Percentiles rank a stretch among this genome's conserved stretches.
These are phyloP conservation scores for Xylaria sp. DNA, from an alignment of 2,329 filamentous ascomycete species.

Conservation along the genomic window DNA sequence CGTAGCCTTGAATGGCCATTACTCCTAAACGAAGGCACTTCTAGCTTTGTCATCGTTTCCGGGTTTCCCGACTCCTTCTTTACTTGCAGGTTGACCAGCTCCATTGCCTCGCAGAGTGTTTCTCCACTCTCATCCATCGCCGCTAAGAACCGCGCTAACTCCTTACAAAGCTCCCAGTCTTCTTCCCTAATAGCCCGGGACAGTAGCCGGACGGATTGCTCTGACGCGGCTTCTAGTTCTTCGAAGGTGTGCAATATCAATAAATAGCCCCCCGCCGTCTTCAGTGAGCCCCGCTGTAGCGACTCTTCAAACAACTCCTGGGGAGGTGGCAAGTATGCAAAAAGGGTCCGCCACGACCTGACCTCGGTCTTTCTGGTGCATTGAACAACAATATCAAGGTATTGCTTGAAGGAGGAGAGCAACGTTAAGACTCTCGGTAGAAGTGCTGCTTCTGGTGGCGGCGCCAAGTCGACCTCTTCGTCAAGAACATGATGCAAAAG, in stretches of 20 bases:
- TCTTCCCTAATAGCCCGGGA: conserved; percentile 82
- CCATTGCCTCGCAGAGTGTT: conserved; percentile 78
- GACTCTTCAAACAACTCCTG: conserved; percentile 95
- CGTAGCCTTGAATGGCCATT: conserved; percentile 43
- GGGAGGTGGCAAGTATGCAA: conserved; percentile 88
- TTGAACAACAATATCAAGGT: conserved; percentile 94
- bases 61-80: conserved; percentile 49
- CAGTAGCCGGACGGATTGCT: conserved; percentile 84
- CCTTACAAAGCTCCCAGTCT: conserved; percentile 96
- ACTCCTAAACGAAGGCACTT: conserved; percentile 47
- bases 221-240: conserved; percentile 73
- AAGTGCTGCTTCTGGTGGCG: conserved; percentile 70
- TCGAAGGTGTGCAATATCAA: conserved; percentile 88
- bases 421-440: conserved; percentile 72
- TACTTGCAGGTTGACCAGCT: conserved; percentile 62
- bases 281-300: conserved; percentile 82
- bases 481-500: conserved; percentile 93
- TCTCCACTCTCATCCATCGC: conserved; percentile 89
- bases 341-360: conserved; percentile 92
- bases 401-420: conserved; percentile 79
- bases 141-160: conserved; percentile 92
- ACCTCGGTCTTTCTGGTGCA: conserved; percentile 98
- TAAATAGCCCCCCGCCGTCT: conserved; percentile 96
- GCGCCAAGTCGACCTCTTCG: conserved; percentile 84
- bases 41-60: conserved; percentile 48